phyloP scores from a whole-genome alignment of 1,284 basidiomycete genomes.

The Inonotus obliquus region DNA sequence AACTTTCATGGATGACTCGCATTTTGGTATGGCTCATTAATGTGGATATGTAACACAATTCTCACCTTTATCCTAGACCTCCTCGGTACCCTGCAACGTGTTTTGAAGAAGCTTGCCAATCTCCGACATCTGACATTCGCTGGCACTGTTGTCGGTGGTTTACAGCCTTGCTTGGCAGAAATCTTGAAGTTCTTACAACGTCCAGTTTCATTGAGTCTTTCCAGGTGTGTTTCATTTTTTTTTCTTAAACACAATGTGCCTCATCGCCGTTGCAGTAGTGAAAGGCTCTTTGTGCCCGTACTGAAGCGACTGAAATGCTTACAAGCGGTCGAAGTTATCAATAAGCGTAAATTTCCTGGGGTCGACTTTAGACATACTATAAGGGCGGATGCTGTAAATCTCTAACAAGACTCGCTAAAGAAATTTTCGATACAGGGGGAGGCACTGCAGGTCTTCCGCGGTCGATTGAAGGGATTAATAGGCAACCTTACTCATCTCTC shows the following conservation, averaged over 20 bases:
- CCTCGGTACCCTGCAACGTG: background rate
- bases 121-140: background rate
- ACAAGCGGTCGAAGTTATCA: background rate
- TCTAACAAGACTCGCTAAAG: background rate
- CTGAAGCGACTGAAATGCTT: background rate
- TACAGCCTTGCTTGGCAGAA: background rate
- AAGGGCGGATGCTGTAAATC: background rate
- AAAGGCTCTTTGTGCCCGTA: background rate
- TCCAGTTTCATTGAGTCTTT: background rate
- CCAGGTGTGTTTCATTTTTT: background rate
- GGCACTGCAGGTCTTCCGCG: too few species aligned
- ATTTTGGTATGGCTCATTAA: background rate
- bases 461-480: too few species aligned
- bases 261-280: background rate
- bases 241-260: background rate
- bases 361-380: background rate
- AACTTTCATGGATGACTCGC: too few species aligned
- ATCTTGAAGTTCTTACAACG: background rate
- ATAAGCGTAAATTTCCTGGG: background rate
- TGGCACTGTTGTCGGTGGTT: background rate
- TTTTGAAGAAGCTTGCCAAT: background rate
- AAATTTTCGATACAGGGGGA: too few species aligned
- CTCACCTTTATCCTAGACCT: background rate
- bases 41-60: background rate
- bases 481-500: too few species aligned